These are phyloP conservation scores for Rhizopus arrhizus DNA, from an alignment of 371 early-diverging fungal species.

Conservation along the genomic window DNA sequence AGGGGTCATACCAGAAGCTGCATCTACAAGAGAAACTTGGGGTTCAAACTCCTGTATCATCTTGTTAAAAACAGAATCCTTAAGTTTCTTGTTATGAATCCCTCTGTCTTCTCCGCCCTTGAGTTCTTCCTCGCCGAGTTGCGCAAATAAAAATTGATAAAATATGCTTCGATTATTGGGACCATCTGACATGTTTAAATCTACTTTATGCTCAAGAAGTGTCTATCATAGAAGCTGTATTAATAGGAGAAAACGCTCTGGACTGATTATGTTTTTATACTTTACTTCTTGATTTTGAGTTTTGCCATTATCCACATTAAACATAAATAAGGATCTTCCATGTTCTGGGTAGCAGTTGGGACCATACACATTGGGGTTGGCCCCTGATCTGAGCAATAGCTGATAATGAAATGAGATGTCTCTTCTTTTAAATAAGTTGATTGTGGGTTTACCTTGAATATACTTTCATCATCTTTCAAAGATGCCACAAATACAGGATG, in stretches of 20 bases:
- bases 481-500: slow-evolving; percentile 38
- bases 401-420: background rate
- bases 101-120: background rate
- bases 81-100: background rate
- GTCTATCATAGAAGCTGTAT: slow-evolving; percentile 22
- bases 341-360: slow-evolving; percentile 18
- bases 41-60: slow-evolving; percentile 26
- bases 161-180: slow-evolving; percentile 40
- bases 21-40: slow-evolving; percentile 41
- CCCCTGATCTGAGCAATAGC: slow-evolving; percentile 24
- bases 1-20: slow-evolving; percentile 49
- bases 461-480: background rate
- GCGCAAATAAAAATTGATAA: slow-evolving; percentile 42
- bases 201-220: slow-evolving; percentile 37
- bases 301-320: slow-evolving; percentile 5
- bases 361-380: slow-evolving; percentile 29
- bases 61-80: slow-evolving; percentile 17
- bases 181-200: slow-evolving; percentile 41
- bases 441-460: slow-evolving; percentile 22
- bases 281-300: slow-evolving; percentile 27
- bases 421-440: too few relatives aligned
- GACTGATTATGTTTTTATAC: background rate
- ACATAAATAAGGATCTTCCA: slow-evolving; percentile 38
- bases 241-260: background rate
- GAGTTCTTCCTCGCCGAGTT: background rate